Percentiles rank a stretch among this genome's conserved stretches.
Evolutionary conservation across 1,284 basidiomycete genomes (phyloP).

Genomic region (Tausonia pullulans): DNA sequence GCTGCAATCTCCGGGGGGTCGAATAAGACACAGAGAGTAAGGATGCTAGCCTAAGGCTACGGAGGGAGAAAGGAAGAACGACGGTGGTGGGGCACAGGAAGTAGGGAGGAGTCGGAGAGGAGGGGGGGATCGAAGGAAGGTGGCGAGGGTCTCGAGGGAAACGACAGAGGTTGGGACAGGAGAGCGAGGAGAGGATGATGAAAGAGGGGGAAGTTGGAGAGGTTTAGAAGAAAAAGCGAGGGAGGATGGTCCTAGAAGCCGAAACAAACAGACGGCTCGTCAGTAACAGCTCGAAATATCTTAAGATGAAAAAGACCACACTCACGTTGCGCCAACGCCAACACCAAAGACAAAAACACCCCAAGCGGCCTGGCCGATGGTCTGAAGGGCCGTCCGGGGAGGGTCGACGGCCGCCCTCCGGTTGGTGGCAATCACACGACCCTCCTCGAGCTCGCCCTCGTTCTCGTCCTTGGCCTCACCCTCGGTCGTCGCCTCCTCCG

Average conservation of each 20-base stretch:
- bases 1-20: too few species aligned
- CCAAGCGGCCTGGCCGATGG: slow-evolving; percentile 29
- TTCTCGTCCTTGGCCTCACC: background rate
- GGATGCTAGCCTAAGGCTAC: too few species aligned
- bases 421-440: slow-evolving; percentile 16
- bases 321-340: slow-evolving; percentile 31
- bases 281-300: background rate
- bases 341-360: slow-evolving; percentile 32
- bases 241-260: slow-evolving; percentile 9
- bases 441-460: slow-evolving; percentile 15
- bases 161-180: background rate
- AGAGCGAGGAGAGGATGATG: background rate
- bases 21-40: too few species aligned
- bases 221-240: slow-evolving; percentile 16
- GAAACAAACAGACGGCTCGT: background rate
- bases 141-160: background rate
- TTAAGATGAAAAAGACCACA: slow-evolving; percentile 4
- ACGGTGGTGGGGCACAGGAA: background rate
- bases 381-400: slow-evolving; percentile 7
- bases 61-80: background rate
- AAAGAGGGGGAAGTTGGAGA: background rate
- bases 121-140: background rate
- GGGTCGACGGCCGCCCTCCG: slow-evolving; percentile 1
- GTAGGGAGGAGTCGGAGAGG: background rate
- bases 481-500: background rate